Conservation (phyloP, 495 filamentous ascomycete species). For the Neurospora sp. region DNA sequence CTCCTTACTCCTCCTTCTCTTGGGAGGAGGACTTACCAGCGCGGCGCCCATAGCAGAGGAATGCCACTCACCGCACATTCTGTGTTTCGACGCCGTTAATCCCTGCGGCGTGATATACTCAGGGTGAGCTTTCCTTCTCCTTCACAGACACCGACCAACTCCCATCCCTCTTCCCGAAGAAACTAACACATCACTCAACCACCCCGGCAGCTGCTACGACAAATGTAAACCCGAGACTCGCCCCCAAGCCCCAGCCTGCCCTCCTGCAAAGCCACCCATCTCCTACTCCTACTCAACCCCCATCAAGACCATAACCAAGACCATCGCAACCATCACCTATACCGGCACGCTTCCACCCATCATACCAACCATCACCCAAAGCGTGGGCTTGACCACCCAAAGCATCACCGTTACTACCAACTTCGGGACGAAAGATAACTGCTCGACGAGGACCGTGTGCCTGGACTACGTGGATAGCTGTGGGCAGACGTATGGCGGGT, state of each 20-base stretch:
- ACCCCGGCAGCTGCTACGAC: background rate
- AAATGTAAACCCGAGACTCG: background rate
- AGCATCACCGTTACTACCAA: background rate
- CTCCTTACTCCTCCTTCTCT: background rate
- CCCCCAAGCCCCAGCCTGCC: background rate
- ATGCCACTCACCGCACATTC: background rate
- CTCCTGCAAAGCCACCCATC: background rate
- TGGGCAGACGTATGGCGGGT: background rate
- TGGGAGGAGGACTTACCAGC: background rate
- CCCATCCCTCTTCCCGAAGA: no score
- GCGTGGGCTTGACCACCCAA: background rate
- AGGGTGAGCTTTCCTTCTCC: background rate
- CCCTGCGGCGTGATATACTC: background rate
- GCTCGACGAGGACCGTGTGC: background rate
- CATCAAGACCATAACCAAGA: background rate
- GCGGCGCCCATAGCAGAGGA: background rate
- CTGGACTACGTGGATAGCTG: background rate
- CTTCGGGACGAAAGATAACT: background rate
- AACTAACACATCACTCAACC: background rate
- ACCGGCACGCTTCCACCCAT: background rate
- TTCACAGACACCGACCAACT: background rate
- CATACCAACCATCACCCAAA: background rate
- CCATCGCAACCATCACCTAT: background rate
- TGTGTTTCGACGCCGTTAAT: background rate
- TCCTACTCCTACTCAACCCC: background rate